phyloP scores from a whole-genome alignment of 495 filamentous ascomycete species.

The Bacidia gigantensis region DNA sequence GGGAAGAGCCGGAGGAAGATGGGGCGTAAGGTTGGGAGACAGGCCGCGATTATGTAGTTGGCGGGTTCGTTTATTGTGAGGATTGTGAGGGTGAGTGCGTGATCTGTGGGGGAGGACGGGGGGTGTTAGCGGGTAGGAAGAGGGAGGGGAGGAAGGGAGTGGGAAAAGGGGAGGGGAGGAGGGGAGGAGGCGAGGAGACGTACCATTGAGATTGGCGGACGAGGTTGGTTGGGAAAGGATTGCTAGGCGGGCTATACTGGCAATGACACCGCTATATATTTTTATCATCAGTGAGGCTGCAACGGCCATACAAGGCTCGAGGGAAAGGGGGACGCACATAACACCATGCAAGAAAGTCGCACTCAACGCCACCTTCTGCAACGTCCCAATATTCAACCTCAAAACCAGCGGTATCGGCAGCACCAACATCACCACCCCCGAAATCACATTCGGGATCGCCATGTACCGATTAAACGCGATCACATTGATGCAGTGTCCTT shows the following conservation, averaged over 20 bases:
- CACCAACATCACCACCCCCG: constrained; percentile 23
- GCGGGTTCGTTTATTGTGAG: constrained; percentile 34
- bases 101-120: constrained; percentile 12
- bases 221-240: constrained; percentile 20
- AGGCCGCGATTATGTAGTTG: constrained; percentile 32
- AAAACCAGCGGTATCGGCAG: constrained; percentile 27
- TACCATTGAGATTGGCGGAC: constrained; percentile 10
- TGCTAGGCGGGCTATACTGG: constrained; percentile 22
- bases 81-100: constrained; percentile 20
- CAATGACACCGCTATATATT: constrained; percentile 23
- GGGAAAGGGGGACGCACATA: constrained; percentile 24
- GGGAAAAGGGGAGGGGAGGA: neutral
- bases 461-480: constrained; percentile 20
- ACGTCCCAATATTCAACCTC: constrained; percentile 22
- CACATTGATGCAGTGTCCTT: constrained; percentile 22
- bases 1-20: constrained; percentile 16
- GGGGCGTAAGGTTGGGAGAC: constrained; percentile 32
- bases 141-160: neutral
- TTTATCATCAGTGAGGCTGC: neutral
- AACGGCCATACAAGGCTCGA: neutral
- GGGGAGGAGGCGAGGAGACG: neutral
- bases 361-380: constrained; percentile 27
- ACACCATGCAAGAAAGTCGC: constrained; percentile 31
- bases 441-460: constrained; percentile 25
- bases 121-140: constrained; percentile 1